Evolutionary conservation across 2,329 filamentous ascomycete genomes (phyloP).

Genomic region (Aspergillus persii): DNA sequence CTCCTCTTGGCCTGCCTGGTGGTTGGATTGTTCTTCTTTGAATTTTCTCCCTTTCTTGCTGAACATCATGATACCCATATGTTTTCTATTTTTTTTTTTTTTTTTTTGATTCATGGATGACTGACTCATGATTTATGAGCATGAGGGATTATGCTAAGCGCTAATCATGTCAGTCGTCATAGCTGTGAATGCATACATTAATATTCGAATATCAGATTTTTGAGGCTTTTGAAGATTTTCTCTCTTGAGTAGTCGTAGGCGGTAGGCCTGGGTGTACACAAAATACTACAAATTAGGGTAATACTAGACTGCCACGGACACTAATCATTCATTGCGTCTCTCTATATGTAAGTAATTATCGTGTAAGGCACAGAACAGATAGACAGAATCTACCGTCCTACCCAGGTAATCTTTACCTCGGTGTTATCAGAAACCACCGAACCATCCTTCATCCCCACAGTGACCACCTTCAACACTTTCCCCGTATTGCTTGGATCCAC

Average conservation of each 20-base stretch:
- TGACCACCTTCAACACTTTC: constrained; percentile 25
- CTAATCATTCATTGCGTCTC: not conserved
- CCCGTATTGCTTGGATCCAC: constrained; percentile 26
- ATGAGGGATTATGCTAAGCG: not conserved
- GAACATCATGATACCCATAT: constrained; percentile 27
- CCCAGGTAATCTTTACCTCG: constrained; percentile 23
- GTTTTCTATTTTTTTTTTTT: constrained; percentile 18
- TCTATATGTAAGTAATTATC: not conserved
- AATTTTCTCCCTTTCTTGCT: not conserved
- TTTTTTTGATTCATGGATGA: constrained; percentile 9
- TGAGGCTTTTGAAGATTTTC: not conserved
- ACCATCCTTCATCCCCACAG: constrained; percentile 12
- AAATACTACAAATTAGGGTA: not conserved
- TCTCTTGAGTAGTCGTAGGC: not conserved
- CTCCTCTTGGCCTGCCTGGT: not conserved
- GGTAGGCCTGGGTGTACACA: not conserved
- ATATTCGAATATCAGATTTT: not conserved
- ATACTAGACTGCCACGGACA: not conserved
- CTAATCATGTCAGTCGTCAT: not conserved
- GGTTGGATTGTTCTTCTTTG: not conserved
- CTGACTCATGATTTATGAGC: constrained; percentile 3
- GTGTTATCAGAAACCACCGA: constrained; percentile 18
- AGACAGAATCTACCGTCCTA: constrained; percentile 10
- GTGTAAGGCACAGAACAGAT: not conserved
- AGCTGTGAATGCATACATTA: not conserved